Percentiles rank a stretch among this genome's conserved stretches.
These are phyloP conservation scores for Pythium rhizo-oryzae DNA, from an alignment of 352 stramenopile genomes.

Conservation along the genomic window DNA sequence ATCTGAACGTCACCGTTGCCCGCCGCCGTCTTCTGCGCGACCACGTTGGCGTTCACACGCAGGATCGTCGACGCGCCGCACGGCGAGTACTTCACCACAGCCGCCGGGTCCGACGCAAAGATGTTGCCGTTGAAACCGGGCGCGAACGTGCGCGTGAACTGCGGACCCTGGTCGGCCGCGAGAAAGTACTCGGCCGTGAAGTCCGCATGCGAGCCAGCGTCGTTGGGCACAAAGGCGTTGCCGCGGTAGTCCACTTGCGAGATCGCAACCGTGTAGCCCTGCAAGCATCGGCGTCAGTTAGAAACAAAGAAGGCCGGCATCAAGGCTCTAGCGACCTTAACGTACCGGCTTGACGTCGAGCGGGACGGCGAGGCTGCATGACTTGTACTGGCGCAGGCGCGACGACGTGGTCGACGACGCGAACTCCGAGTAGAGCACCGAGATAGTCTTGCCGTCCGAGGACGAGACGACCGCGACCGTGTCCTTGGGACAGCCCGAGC, in stretches of 20 bases:
- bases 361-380: slow-evolving; percentile 47
- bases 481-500: slow-evolving; percentile 35
- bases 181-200: slow-evolving; percentile 63
- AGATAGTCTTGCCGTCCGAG: slow-evolving; percentile 34
- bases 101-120: slow-evolving; percentile 24
- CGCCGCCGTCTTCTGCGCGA: slow-evolving; percentile 34
- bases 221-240: slow-evolving; percentile 42
- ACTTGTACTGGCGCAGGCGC: slow-evolving; percentile 32
- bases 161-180: slow-evolving; percentile 41
- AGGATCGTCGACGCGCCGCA: slow-evolving; percentile 56
- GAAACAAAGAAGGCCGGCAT: no score
- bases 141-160: slow-evolving; percentile 33
- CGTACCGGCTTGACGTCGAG: slow-evolving; percentile 37
- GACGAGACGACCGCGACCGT: slow-evolving; percentile 28
- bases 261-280: slow-evolving; percentile 28
- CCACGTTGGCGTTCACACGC: slow-evolving; percentile 49
- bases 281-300: background rate
- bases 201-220: slow-evolving; percentile 33
- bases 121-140: slow-evolving; percentile 44
- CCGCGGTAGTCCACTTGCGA: slow-evolving; percentile 53
- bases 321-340: no score
- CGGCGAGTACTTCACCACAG: slow-evolving; percentile 46
- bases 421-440: slow-evolving; percentile 37
- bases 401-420: slow-evolving; percentile 27
- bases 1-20: slow-evolving; percentile 45